Percentiles rank a stretch among this genome's conserved stretches.
Evolutionary conservation across 495 filamentous ascomycete species (phyloP).

Genomic region (Viridothelium virens): DNA sequence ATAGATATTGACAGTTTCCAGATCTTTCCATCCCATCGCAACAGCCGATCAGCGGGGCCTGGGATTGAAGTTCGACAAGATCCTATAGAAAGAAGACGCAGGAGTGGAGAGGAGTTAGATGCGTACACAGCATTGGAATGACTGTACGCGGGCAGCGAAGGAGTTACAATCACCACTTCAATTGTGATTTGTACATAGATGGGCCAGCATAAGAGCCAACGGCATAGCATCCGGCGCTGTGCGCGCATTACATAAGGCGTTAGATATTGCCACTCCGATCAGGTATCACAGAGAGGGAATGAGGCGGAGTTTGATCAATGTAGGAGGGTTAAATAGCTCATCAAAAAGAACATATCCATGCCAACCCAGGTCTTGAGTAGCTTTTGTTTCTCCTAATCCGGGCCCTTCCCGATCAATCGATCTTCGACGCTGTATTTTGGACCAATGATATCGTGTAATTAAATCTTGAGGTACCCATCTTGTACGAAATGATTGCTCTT

Average conservation of each 20-base stretch:
- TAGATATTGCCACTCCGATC: neutral
- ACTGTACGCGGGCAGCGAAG: constrained; percentile 9
- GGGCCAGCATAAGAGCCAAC: neutral
- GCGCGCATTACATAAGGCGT: neutral
- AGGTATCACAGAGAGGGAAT: neutral
- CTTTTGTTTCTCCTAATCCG: too few relatives aligned
- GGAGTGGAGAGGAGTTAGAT: constrained; percentile 40
- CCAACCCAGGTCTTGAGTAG: too few relatives aligned
- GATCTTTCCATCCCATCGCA: constrained; percentile 59
- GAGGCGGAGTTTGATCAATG: too few relatives aligned
- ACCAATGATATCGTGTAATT: too few relatives aligned
- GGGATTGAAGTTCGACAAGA: constrained; percentile 56
- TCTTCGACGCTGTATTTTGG: too few relatives aligned
- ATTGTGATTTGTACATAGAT: neutral
- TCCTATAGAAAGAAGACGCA: constrained; percentile 43
- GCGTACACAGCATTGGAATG: constrained; percentile 44
- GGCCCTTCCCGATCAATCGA: too few relatives aligned
- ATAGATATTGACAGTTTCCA: constrained; percentile 26
- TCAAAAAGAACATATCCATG: too few relatives aligned
- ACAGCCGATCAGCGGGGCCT: constrained; percentile 52
- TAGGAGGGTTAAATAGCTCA: too few relatives aligned
- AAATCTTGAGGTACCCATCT: too few relatives aligned
- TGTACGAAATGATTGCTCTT: too few relatives aligned
- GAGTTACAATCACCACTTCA: neutral
- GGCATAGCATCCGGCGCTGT: neutral